Conservation (phyloP, 495 filamentous ascomycete genomes). For the Lophiostoma macrostomum region DNA sequence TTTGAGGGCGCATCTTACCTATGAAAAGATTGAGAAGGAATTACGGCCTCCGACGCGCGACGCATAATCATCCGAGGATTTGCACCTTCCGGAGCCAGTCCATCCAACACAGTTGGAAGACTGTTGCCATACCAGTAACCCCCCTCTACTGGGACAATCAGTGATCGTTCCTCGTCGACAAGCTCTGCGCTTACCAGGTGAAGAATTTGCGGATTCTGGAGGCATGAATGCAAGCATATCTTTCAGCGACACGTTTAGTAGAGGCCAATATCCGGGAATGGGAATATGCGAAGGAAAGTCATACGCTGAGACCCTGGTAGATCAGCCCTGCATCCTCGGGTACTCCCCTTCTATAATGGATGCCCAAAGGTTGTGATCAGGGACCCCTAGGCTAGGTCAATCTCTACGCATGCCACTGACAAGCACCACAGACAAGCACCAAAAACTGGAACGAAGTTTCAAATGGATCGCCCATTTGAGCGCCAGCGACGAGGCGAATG, state of each 20-base stretch:
- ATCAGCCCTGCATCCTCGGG: slow-evolving; percentile 16
- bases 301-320: neutral
- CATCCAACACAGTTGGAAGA: slow-evolving; percentile 9
- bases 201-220: slow-evolving; percentile 20
- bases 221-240: slow-evolving; percentile 31
- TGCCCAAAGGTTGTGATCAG: slow-evolving; percentile 2
- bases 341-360: slow-evolving; percentile 17
- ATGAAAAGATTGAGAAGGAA: slow-evolving; percentile 4
- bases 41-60: slow-evolving; percentile 10
- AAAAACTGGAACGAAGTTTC: slow-evolving; percentile 19
- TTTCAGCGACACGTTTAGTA: neutral
- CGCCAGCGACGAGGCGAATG: slow-evolving; percentile 9
- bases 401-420: slow-evolving; percentile 1
- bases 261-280: neutral
- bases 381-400: slow-evolving; percentile 5
- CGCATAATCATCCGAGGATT: slow-evolving; percentile 14
- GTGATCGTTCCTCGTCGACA: neutral
- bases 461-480: slow-evolving; percentile 13
- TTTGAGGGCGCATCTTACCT: too few relatives aligned
- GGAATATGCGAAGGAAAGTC: neutral
- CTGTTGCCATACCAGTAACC: slow-evolving; percentile 24
- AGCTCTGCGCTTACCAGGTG: slow-evolving; percentile 12
- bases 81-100: slow-evolving; percentile 2
- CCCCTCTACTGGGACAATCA: slow-evolving; percentile 10
- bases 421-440: slow-evolving; percentile 7